Conservation (phyloP, 2,329 filamentous ascomycete genomes). For the Penicillium hesseltinei region DNA sequence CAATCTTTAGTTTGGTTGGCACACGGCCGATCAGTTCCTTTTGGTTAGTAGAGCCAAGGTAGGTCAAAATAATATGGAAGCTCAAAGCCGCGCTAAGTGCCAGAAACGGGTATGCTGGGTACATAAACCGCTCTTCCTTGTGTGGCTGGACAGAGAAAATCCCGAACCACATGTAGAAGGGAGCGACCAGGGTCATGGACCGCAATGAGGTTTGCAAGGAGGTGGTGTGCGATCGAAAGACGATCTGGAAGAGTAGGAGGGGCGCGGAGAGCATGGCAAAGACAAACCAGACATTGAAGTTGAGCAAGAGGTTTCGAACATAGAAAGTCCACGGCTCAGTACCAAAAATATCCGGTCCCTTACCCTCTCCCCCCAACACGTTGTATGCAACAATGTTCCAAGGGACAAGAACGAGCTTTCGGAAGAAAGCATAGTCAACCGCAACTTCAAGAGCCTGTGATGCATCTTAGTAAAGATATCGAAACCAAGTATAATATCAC, state of each 20-base stretch:
- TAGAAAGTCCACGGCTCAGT: slow-evolving; percentile 98
- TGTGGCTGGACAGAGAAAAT: slow-evolving; percentile 93
- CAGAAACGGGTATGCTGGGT: slow-evolving; percentile 87
- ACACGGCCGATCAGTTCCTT: slow-evolving; percentile 68
- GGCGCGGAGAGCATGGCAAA: slow-evolving; percentile 74
- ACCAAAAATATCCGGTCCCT: slow-evolving; percentile 87
- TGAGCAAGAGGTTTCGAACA: slow-evolving; percentile 81
- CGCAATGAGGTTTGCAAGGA: slow-evolving; percentile 70
- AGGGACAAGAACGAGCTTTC: slow-evolving; percentile 70
- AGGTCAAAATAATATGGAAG: slow-evolving; percentile 74
- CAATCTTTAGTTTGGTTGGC: slow-evolving; percentile 71
- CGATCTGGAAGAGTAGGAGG: slow-evolving; percentile 70
- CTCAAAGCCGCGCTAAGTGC: slow-evolving; percentile 84
- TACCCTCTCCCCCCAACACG: slow-evolving; percentile 74
- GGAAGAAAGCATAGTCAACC: slow-evolving; percentile 83
- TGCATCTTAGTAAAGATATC: slow-evolving; percentile 22
- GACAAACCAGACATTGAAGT: slow-evolving; percentile 94
- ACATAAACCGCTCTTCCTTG: slow-evolving; percentile 99
- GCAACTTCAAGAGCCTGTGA: slow-evolving; percentile 63
- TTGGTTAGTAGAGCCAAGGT: slow-evolving; percentile 69
- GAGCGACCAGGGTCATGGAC: slow-evolving; percentile 72
- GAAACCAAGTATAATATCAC: slow-evolving; percentile 28
- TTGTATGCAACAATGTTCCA: slow-evolving; percentile 97
- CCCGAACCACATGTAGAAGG: slow-evolving; percentile 90
- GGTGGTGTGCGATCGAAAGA: slow-evolving; percentile 59